A percentile compares a stretch with the other conserved stretches of the same genome.
Evolutionary conservation across 768 basidiomycete species (phyloP).

Genomic region (Fomitopsis pulvina): DNA sequence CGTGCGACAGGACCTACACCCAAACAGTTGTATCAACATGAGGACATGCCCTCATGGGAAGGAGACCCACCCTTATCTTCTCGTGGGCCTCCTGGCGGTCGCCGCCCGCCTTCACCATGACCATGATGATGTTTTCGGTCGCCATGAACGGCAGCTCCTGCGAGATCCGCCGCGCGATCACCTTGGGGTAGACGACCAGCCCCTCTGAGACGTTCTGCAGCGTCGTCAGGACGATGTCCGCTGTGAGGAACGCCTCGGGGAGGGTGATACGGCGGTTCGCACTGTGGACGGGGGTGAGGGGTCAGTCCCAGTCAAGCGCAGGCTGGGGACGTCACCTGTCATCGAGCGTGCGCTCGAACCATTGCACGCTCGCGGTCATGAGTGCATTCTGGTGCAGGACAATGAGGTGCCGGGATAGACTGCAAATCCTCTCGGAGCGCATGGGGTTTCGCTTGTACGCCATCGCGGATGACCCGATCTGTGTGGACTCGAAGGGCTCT

Average conservation of each 20-base stretch:
- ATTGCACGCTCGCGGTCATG: conserved; percentile 92
- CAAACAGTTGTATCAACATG: neutral
- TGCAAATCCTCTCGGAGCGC: conserved; percentile 97
- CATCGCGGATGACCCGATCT: conserved; percentile 97
- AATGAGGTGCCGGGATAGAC: conserved; percentile 94
- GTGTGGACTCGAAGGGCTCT: conserved; percentile 97
- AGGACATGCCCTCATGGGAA: conserved; percentile 47
- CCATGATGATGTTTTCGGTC: conserved; percentile 99
- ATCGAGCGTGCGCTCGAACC: conserved; percentile 98
- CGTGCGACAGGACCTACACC: conserved; percentile 79
- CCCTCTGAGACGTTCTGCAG: conserved; percentile 97
- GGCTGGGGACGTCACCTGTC: conserved; percentile 57
- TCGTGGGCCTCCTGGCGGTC: conserved; percentile 97
- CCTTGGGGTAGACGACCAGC: conserved; percentile 97
- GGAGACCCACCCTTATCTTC: conserved; percentile 67
- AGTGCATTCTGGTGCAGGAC: conserved; percentile 92
- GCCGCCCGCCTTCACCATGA: conserved; percentile 89
- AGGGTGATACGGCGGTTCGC: conserved; percentile 96
- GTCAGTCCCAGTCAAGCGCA: neutral
- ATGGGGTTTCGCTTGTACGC: conserved; percentile 99
- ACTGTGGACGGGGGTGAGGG: conserved; percentile 33
- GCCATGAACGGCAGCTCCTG: conserved; percentile 99
- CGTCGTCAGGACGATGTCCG: conserved; percentile 93
- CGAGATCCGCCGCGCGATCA: conserved; percentile 85
- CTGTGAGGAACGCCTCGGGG: conserved; percentile 94